Percentiles rank a stretch among this genome's conserved stretches.
Conservation (phyloP, 108 stramenopile species). For the Schizochytrium sp. region DNA sequence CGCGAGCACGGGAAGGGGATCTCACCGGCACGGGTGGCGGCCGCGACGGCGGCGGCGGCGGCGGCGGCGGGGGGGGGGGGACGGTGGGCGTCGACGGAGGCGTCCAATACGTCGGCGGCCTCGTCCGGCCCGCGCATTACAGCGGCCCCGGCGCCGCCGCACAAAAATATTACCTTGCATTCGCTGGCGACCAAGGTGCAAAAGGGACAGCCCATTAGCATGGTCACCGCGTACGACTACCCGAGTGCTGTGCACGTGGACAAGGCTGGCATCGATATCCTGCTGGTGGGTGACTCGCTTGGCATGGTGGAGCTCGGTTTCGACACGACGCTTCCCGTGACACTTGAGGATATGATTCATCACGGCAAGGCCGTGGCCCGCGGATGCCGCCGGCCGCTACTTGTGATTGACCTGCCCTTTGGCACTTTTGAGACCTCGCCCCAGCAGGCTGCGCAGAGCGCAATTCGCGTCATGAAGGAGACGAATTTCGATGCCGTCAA, state of each 20-base stretch:
- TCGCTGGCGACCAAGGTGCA: neutral
- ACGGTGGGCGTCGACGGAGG: neutral
- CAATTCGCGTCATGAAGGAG: constrained; percentile 3
- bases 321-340: constrained; percentile 39
- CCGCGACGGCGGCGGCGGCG: neutral
- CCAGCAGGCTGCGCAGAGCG: neutral
- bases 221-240: constrained; percentile 89
- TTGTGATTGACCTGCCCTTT: constrained; percentile 97
- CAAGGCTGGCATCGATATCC: constrained; percentile 83
- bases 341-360: constrained; percentile 90
- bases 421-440: constrained; percentile 73
- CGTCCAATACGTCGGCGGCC: neutral
- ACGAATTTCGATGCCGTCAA: constrained; percentile 58
- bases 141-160: neutral
- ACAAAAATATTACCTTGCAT: neutral
- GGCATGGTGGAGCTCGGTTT: constrained; percentile 34
- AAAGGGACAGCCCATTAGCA: neutral
- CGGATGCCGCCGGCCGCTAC: constrained; percentile 49
- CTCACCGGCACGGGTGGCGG: too few species aligned
- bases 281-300: constrained; percentile 56
- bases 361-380: constrained; percentile 78
- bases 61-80: neutral
- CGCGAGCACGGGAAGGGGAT: too few species aligned
- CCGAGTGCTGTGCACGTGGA: constrained; percentile 91
- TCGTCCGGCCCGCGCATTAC: neutral